Evolutionary conservation across 495 filamentous ascomycete genomes (phyloP), one percentile per base, ranked within the genome.

Genomic region (Penicillium soppii): DNA sequence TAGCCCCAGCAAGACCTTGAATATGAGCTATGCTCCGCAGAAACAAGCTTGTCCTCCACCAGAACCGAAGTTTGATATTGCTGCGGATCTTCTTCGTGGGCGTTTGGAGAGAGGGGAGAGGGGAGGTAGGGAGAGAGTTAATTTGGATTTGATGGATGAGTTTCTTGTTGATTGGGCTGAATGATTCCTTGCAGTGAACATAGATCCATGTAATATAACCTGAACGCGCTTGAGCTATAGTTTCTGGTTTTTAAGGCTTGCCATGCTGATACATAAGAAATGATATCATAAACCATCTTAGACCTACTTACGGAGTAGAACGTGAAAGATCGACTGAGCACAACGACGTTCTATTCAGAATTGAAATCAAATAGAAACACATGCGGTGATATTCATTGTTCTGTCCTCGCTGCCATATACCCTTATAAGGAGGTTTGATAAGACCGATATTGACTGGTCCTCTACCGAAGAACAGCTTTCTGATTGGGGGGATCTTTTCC

Each of bases 391-490:
- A n/a, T n/a, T n/a, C n/a, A n/a, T n/a, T n/a, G n/a, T n/a, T n/a
- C n/a, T n/a, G n/a, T n/a, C n/a, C n/a, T n/a, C n/a, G n/a, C n/a
- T n/a, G n/a, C n/a, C n/a, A n/a, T n/a, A n/a, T n/a, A n/a, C n/a
- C 39, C 32, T 57, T 12, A 48, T 50, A 44, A 38, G 36, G 13
- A 49, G 49, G 8, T 53, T 49, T 50, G 40, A 57, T 32, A 8
- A 33, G 17, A 57, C 39, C 19, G 23, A 46, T 27, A 52, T 57
- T 45, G 50, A 57, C 50, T 57, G 45, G 54, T 12, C 37, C 16
- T 44, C 43, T 44, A 41, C 45, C 41, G 54, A 57, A 37, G 53
- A 57, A 37, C 25, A 57, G 44, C 50, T 53, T 17, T 19, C 13
- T 0, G 54, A 33, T 44, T 57, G 26, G 47, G 49, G 54, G 43